Evolutionary conservation across 176 grass and related monocot species (phyloP).

Genomic region (Carex cristatella): DNA sequence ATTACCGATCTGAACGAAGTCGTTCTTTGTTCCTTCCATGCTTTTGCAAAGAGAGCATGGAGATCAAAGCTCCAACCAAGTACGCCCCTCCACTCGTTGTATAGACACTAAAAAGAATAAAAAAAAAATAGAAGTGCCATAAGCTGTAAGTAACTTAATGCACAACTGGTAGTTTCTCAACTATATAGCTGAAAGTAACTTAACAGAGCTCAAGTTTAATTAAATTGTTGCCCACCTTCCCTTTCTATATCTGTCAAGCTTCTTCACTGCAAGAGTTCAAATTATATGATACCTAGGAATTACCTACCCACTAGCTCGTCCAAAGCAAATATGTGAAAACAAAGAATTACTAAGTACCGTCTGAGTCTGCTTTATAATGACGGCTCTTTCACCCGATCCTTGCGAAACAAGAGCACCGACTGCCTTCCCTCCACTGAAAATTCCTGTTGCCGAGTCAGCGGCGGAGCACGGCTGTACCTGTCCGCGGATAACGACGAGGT

Average conservation of each 20-base stretch:
- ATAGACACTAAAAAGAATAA: slow-evolving; percentile 55
- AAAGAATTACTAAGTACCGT: slow-evolving; percentile 41
- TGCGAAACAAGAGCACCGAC: slow-evolving; percentile 32
- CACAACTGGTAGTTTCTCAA: too few relatives aligned
- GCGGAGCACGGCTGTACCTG: slow-evolving; percentile 35
- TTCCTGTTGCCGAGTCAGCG: not conserved
- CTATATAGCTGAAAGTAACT: too few relatives aligned
- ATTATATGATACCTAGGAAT: not conserved
- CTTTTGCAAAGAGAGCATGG: slow-evolving; percentile 68
- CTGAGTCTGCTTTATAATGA: slow-evolving; percentile 56
- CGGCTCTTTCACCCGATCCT: slow-evolving; percentile 47
- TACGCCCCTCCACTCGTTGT: slow-evolving; percentile 90
- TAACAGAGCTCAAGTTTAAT: too few relatives aligned
- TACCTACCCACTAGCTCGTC: too few relatives aligned
- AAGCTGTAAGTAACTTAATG: not conserved
- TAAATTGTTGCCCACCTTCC: too few relatives aligned
- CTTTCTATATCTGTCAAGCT: not conserved
- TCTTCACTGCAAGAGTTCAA: not conserved
- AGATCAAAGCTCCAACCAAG: slow-evolving; percentile 92
- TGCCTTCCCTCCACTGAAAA: slow-evolving; percentile 2
- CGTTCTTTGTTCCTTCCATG: slow-evolving; percentile 68
- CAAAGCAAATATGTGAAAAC: not conserved
- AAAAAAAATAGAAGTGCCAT: slow-evolving; percentile 20
- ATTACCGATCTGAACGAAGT: slow-evolving; percentile 57
- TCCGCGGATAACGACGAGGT: slow-evolving; percentile 51